Evolutionary conservation across 345 rosid genomes (phyloP).

Genomic region (Populus euphratica): DNA sequence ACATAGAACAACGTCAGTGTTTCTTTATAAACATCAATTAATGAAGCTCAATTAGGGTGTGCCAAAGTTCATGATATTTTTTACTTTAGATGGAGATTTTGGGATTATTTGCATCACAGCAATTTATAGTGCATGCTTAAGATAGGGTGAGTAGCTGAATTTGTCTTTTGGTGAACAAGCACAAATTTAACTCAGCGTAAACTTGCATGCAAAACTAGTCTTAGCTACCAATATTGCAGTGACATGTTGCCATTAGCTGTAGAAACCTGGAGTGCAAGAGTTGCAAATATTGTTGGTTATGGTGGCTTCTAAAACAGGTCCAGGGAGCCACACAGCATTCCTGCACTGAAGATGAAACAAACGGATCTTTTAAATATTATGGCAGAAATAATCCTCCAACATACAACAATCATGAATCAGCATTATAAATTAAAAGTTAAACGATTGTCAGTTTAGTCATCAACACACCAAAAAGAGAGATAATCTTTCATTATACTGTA

Average conservation of each 20-base stretch:
- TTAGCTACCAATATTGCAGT: not conserved
- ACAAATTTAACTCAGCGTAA: not conserved
- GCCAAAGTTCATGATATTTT: not conserved
- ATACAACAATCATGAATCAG: too few species aligned
- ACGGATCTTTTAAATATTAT: conserved; percentile 11
- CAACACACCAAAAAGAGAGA: too few species aligned
- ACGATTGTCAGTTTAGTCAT: too few species aligned
- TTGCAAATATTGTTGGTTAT: conserved; percentile 70
- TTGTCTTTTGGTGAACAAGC: not conserved
- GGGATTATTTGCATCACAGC: not conserved
- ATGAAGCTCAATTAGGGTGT: not conserved
- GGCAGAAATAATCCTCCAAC: not conserved
- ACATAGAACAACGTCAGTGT: not conserved
- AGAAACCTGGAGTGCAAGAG: conserved; percentile 75
- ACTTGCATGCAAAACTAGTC: not conserved
- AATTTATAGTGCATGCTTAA: not conserved
- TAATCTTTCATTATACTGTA: too few species aligned
- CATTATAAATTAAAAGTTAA: too few species aligned
- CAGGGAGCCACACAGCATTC: conserved; percentile 96
- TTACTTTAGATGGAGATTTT: not conserved
- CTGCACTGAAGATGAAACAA: conserved; percentile 58
- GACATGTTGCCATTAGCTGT: not conserved
- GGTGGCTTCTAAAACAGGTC: conserved; percentile 76
- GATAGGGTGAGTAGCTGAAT: not conserved
- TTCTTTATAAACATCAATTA: not conserved